phyloP scores from a whole-genome alignment of 345 rosid species.

The Brassica cretica region DNA sequence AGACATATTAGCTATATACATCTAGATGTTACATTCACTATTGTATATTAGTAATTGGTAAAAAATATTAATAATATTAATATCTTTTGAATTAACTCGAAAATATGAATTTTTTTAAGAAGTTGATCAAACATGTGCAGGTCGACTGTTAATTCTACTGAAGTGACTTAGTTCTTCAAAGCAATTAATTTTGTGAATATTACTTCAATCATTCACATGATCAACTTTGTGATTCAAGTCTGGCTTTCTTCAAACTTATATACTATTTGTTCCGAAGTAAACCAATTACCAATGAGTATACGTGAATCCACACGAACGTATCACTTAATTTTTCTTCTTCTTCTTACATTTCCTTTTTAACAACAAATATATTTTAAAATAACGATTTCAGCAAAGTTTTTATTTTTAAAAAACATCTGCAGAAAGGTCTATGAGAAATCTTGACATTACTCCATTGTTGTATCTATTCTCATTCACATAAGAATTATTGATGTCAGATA shows the following conservation, averaged over 20 bases:
- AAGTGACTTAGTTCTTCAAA: background rate
- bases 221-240: background rate
- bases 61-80: no score
- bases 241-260: background rate
- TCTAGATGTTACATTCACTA: background rate
- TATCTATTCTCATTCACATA: background rate
- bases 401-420: background rate
- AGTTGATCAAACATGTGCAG: background rate
- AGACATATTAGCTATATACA: background rate
- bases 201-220: background rate
- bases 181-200: background rate
- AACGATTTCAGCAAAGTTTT: background rate
- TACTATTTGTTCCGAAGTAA: background rate
- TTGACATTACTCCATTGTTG: background rate
- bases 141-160: background rate
- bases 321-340: background rate
- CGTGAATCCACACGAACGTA: background rate
- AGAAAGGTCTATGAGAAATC: background rate
- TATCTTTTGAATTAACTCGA: background rate
- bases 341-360: background rate
- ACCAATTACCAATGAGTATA: background rate
- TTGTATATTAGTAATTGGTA: background rate
- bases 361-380: background rate
- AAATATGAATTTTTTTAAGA: background rate
- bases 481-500: background rate